Base-by-base conservation (phyloP, 139 green algal species). In the Chlamydomonas sp. region DNA sequence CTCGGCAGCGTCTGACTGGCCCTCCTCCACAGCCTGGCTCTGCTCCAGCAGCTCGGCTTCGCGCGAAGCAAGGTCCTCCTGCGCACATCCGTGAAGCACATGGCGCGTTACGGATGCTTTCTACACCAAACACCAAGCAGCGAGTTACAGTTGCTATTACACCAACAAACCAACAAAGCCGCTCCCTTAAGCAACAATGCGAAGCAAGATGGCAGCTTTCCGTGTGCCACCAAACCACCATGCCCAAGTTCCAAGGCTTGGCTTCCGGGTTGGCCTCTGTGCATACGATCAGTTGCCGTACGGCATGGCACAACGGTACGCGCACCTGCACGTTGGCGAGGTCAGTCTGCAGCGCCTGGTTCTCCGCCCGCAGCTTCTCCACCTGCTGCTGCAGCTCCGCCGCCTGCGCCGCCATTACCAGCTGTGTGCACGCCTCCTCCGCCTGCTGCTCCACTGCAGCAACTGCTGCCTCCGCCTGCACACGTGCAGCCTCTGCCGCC, bases 21-120 rank as follows among this genome's bases (percentile, higher is more conserved):
- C 16, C 15, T 72, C 78, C 20, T 83, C 83, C 72, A 78, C 83
- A 78, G 76, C 2, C 20, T 73, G 61, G 3, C 83, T 79, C 84
- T 83, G n/a, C 79, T 91, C 88, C 61, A 87, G 73, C 31, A 87
- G 73, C 61, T 87, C 83, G 7, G 83, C 49, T 73, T 87, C 83
- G 31, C 83, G 83, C 49, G 62, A 76, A 49, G 10, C n/a, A 1
- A 87, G 73, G 62, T 87, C 83, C 20, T 86, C 82, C 82, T 86
- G 80, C 14, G 20, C 4, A 49, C 31, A 49, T 49, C 31, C 31
- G 31, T 49, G 31, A 49, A 49, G 31, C 31, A 49, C 31, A 49
- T 49, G 31, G 31, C 31, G 31, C 31, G 31, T 49, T 49, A 49
- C 31, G 31, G 31, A 49, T 49, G 31, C 31, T 49, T 49, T 49